These are phyloP conservation scores for Lanzia echinophila DNA, from an alignment of 2,329 filamentous ascomycete genomes.

Conservation along the genomic window DNA sequence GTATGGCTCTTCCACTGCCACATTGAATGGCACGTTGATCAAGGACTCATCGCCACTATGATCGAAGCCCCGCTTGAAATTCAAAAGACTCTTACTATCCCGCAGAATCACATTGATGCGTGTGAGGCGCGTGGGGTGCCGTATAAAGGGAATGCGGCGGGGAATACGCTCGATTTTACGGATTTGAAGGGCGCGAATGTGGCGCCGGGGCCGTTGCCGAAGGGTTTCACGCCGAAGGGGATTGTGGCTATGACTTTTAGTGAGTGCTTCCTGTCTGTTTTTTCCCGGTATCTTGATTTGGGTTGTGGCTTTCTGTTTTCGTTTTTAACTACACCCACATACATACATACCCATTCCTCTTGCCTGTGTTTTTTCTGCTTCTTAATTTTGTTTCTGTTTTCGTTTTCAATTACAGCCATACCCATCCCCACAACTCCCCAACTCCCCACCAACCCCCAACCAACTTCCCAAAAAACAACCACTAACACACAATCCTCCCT, in stretches of 20 bases:
- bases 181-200: slow-evolving; percentile 49
- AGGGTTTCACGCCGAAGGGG: slow-evolving; percentile 26
- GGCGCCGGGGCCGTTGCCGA: slow-evolving; percentile 23
- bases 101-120: slow-evolving; percentile 48
- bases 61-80: slow-evolving; percentile 29
- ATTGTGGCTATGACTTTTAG: slow-evolving; percentile 29
- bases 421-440: no score
- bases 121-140: slow-evolving; percentile 49
- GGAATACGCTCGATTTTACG: slow-evolving; percentile 55
- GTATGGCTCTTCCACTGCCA: slow-evolving; percentile 75
- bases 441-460: no score
- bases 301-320: no score
- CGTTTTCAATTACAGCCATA: no score
- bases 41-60: slow-evolving; percentile 60
- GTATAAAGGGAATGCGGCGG: slow-evolving; percentile 65
- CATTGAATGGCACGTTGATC: slow-evolving; percentile 68
- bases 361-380: no score
- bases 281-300: no score
- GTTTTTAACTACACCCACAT: no score
- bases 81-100: slow-evolving; percentile 45
- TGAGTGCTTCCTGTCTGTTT: no score
- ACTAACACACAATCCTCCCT: no score
- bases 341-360: no score
- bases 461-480: no score
- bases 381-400: no score